Evolutionary conservation across 257 asterid genomes (phyloP), one percentile per base, ranked within the genome.

Genomic region (Linaria vulgaris): DNA sequence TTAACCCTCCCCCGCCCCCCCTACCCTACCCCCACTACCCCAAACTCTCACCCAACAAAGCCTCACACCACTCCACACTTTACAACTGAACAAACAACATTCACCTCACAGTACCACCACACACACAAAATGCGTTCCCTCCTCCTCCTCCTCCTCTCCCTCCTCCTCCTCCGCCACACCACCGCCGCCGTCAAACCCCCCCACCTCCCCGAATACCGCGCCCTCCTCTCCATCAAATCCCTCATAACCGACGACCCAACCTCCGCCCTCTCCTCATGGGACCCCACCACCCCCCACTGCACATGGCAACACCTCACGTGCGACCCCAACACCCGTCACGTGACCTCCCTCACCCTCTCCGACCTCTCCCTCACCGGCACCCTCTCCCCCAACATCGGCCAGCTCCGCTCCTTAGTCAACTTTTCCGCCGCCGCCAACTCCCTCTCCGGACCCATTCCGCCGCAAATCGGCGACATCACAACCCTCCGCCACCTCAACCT

Each of bases 261-360:
- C 6, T 70, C 85, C 30, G 47, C 95, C 0, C 79, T 91, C 37
- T 53, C 80, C 6, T 76, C 95, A 9, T 91, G 98, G 98, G 67
- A 44, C 20, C 27, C 67, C 68, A 64, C 81, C 73, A 83, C 87
- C 27, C 50, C 61, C 50, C 82, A 76, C 70, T 91, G 98, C 81
- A 58, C 83, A 0, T 91, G 98, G 98, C 56, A 34, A 20, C 92
- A 94, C 2, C 87, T 91, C 70, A 84, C 98, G 16, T 91, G 98
- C 72, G 91, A 84, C 38, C 12, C 83, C 45, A 49, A 74, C 72
- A 60, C 78, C 8, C 79, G 85, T 45, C 96, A 86, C 78, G 98
- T 91, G 52, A 80, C 72, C 0, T 69, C 81, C 0, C 81, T 91
- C 12, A 95, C 88, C 72, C 64, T 90, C 34, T 85, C 97, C 43